Evolutionary conservation across 768 basidiomycete genomes (phyloP).

Genomic region (Termitomyces sp.): DNA sequence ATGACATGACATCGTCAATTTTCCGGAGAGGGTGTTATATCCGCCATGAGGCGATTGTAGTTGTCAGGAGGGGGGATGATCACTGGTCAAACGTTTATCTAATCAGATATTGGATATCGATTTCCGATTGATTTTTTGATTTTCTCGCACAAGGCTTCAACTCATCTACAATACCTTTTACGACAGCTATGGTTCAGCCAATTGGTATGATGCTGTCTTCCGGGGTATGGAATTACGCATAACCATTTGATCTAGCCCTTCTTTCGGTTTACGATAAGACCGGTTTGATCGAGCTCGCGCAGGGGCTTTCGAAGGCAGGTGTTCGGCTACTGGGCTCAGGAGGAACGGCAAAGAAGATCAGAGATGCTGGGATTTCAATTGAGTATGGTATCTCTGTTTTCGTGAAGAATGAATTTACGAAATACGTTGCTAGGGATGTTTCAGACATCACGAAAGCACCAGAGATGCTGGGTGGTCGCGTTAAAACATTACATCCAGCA

Average conservation of each 20-base stretch:
- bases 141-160: background rate
- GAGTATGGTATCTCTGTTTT: slow-evolving; percentile 47
- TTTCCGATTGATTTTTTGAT: background rate
- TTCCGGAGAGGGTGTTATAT: too few species aligned
- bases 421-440: slow-evolving; percentile 66
- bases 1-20: too few species aligned
- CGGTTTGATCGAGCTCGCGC: slow-evolving; percentile 82
- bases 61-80: too few species aligned
- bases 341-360: slow-evolving; percentile 96
- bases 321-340: slow-evolving; percentile 91
- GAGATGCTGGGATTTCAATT: slow-evolving; percentile 87
- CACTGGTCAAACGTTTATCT: too few species aligned
- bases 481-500: slow-evolving; percentile 97
- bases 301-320: slow-evolving; percentile 74
- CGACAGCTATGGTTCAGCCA: slow-evolving; percentile 9
- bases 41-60: background rate
- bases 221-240: background rate
- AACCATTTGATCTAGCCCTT: slow-evolving; percentile 47
- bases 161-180: background rate
- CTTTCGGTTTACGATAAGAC: slow-evolving; percentile 97
- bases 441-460: slow-evolving; percentile 96
- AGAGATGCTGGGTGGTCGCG: slow-evolving; percentile 97
- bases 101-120: slow-evolving; percentile 1
- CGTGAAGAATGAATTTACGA: background rate
- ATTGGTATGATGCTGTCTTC: slow-evolving; percentile 7